These are phyloP conservation scores for Colletotrichum sp. DNA, from an alignment of 2,329 filamentous ascomycete genomes.

Conservation along the genomic window DNA sequence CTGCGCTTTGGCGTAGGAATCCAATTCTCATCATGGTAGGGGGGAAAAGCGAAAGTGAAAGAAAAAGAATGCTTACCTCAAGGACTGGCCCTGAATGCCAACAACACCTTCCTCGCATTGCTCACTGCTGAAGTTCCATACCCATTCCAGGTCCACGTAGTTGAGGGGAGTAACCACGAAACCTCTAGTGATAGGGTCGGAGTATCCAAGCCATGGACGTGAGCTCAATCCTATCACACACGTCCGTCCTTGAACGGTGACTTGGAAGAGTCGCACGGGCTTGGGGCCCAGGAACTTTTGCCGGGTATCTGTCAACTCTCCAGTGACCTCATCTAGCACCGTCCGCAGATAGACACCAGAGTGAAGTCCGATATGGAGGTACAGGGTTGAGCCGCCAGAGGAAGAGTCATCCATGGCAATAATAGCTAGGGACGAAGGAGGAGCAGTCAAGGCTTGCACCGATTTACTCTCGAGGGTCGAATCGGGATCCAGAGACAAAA, in stretches of 20 bases:
- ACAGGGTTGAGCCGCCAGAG: slow-evolving; percentile 85
- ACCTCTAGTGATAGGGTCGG: slow-evolving; percentile 82
- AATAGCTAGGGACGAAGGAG: slow-evolving; percentile 86
- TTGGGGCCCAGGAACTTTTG: slow-evolving; percentile 94
- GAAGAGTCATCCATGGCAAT: slow-evolving; percentile 96
- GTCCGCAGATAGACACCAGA: slow-evolving; percentile 96
- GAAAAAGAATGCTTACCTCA: slow-evolving; percentile 66
- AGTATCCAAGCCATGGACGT: slow-evolving; percentile 94
- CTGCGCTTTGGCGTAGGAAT: slow-evolving; percentile 60
- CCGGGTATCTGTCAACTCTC: slow-evolving; percentile 91
- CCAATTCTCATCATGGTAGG: slow-evolving; percentile 67
- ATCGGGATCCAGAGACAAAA: slow-evolving; percentile 88
- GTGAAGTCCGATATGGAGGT: slow-evolving; percentile 93
- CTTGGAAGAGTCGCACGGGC: slow-evolving; percentile 86
- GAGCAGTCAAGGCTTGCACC: slow-evolving; percentile 89
- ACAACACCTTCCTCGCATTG: slow-evolving; percentile 94
- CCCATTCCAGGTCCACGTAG: slow-evolving; percentile 88
- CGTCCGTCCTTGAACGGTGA: slow-evolving; percentile 84
- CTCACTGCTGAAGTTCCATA: slow-evolving; percentile 96
- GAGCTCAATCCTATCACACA: slow-evolving; percentile 91
- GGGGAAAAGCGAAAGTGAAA: slow-evolving; percentile 34
- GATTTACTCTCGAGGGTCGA: slow-evolving; percentile 92
- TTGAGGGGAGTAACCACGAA: slow-evolving; percentile 93
- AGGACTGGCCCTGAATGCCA: slow-evolving; percentile 86
- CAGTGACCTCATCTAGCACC: slow-evolving; percentile 92